Percentiles rank a stretch among this genome's conserved stretches.
These are phyloP conservation scores for Vaccinium vitisidaea DNA, from an alignment of 148 eudicot genomes.

Conservation along the genomic window DNA sequence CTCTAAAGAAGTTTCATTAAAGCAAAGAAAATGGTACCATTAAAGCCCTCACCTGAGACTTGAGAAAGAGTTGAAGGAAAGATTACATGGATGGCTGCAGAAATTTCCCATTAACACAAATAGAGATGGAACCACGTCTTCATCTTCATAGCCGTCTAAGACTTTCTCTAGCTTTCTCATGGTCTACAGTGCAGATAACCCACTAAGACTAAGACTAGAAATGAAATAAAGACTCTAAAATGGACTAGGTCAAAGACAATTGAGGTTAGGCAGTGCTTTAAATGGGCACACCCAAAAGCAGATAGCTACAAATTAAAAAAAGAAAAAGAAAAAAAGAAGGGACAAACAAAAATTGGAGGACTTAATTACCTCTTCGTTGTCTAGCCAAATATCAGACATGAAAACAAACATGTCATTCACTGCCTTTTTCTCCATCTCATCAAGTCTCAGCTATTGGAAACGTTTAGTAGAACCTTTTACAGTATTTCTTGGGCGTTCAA, in stretches of 20 bases:
- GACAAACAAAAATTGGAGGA: background rate
- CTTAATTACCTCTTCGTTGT: slow-evolving; percentile 63
- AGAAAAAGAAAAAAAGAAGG: background rate
- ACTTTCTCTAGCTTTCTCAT: slow-evolving; percentile 73
- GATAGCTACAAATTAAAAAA: background rate
- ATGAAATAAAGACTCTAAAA: too few species aligned
- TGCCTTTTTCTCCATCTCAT: slow-evolving; percentile 68
- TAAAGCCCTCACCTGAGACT: slow-evolving; percentile 58
- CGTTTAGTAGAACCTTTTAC: slow-evolving; percentile 27
- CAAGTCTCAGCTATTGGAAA: slow-evolving; percentile 58
- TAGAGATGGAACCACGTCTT: slow-evolving; percentile 89
- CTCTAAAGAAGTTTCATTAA: background rate
- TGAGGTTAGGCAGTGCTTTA: slow-evolving; percentile 23
- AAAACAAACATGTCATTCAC: slow-evolving; percentile 93
- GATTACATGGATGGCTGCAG: slow-evolving; percentile 83
- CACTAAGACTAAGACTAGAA: too few species aligned
- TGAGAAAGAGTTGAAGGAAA: slow-evolving; percentile 71
- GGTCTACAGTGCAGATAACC: slow-evolving; percentile 56
- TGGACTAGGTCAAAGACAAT: background rate
- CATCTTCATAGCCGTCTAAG: slow-evolving; percentile 74
- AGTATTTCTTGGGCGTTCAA: background rate
- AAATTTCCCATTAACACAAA: slow-evolving; percentile 95
- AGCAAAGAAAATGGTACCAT: slow-evolving; percentile 4
- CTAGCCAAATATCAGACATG: slow-evolving; percentile 84
- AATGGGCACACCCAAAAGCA: slow-evolving; percentile 3